These are phyloP conservation scores for Neospermospora avenae DNA, from an alignment of 2,329 filamentous ascomycete genomes.

Conservation along the genomic window DNA sequence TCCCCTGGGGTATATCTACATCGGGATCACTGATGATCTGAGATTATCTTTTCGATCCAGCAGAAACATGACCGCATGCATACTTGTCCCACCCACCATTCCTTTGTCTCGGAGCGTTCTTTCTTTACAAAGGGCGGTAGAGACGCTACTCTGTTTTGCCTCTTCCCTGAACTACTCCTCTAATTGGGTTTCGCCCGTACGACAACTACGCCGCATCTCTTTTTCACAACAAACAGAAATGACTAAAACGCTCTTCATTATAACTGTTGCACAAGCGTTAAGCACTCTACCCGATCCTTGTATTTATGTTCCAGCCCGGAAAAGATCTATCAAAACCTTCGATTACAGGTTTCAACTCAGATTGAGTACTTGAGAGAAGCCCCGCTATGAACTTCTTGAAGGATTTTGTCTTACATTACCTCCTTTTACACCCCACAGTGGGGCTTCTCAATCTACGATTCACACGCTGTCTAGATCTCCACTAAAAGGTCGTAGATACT, in stretches of 20 bases:
- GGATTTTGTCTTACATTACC: neutral
- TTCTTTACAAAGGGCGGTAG: neutral
- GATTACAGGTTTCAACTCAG: neutral
- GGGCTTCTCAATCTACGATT: neutral
- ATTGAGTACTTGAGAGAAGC: neutral
- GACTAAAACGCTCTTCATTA: neutral
- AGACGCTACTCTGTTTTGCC: neutral
- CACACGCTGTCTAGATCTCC: neutral
- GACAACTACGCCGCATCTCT: neutral
- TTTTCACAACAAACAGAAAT: neutral
- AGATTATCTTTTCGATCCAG: neutral
- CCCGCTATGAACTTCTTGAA: neutral
- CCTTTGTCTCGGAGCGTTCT: neutral
- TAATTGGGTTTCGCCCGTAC: neutral
- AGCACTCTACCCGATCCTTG: no score
- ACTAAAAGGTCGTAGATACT: neutral
- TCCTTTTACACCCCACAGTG: neutral
- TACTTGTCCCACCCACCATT: neutral
- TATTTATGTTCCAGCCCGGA: no score
- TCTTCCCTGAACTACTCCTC: neutral
- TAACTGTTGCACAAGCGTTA: neutral
- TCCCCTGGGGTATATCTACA: neutral
- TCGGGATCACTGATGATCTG: neutral
- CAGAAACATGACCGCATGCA: neutral
- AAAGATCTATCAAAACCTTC: no score